Base-by-base conservation (phyloP, 345 rosid species). In the Melaleuca alternifolia region DNA sequence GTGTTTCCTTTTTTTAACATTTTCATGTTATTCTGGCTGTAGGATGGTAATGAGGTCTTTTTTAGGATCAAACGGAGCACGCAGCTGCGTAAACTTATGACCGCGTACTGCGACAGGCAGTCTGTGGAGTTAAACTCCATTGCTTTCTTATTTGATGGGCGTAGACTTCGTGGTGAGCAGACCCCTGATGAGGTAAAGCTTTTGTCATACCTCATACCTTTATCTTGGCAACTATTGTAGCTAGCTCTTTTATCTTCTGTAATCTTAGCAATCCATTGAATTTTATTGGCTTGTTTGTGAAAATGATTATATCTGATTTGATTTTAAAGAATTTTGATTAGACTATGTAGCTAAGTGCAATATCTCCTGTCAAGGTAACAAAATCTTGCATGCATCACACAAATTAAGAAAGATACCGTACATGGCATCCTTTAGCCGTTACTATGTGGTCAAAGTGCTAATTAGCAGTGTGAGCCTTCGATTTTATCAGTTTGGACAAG, bases 1-100 rank as follows among this genome's bases (percentile, higher is more conserved):
- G n/a, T 84, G 59, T 71, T 48, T 16, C 13, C 53, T 12, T 20
- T n/a, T 5, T 15, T 46, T 11, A 37, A 16, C n/a, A 84, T 61
- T 86, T 46, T 24, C 48, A 41, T 53, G 13, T 37, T 82, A 26
- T 28, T 48, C 3, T 79, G 48, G 5, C 65, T 88, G 83, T 65
- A 94, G 99, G 99, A 96, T 91, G 99, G 99, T 10, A 96, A 93
- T 86, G 99, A 96, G 87, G 98, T 96, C 51, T 96, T 95, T 89
- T 96, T 96, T 85, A 93, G 96, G 92, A 96, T 96, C 81, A 96
- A 95, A 87, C 91, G 97, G 75, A 93, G 95, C 91, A 95, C 99
- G 46, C 97, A 96, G 86, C 89, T 96, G 48, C 89, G 87, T 88
- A 96, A 96, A 88, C 94, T 96, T 21, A 95, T 96, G 98, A 93